phyloP scores from a whole-genome alignment of 164 flowering plant species.

The grape (Vitis vinifera) region DNA sequence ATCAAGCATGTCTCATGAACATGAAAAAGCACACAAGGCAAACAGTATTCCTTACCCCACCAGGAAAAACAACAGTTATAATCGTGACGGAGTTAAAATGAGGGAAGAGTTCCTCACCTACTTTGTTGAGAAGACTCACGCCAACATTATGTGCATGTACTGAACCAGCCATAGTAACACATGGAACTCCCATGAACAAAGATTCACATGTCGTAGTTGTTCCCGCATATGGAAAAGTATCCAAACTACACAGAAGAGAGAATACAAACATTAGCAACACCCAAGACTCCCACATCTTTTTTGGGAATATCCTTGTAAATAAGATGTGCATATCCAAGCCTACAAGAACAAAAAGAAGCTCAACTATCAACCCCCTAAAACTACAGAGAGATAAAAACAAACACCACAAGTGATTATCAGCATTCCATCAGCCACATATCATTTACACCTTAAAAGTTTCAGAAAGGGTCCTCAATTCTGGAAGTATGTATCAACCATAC shows the following conservation, averaged over 20 bases:
- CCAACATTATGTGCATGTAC: conserved; percentile 99
- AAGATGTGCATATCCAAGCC: not conserved
- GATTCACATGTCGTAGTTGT: conserved; percentile 99
- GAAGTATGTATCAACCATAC: not conserved
- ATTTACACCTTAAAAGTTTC: not conserved
- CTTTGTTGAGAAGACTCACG: conserved; percentile 79
- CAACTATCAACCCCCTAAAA: not conserved
- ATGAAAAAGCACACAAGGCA: not conserved
- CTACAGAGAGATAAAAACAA: not conserved
- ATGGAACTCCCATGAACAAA: conserved; percentile 97
- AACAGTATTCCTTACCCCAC: not conserved
- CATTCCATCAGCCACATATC: not conserved
- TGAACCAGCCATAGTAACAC: conserved; percentile 92
- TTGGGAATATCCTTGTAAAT: not conserved
- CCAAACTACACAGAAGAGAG: conserved; percentile 60
- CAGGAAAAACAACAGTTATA: not conserved
- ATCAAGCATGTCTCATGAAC: not conserved
- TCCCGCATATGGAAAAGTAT: conserved; percentile 98
- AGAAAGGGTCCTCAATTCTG: not conserved
- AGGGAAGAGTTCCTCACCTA: conserved; percentile 56
- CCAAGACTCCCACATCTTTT: too few species aligned
- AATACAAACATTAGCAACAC: not conserved
- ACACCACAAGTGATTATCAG: not conserved
- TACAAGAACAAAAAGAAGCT: not conserved
- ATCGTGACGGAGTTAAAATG: not conserved